phyloP scores from a whole-genome alignment of 805 yeast species.

The Candida ipomoeae region DNA sequence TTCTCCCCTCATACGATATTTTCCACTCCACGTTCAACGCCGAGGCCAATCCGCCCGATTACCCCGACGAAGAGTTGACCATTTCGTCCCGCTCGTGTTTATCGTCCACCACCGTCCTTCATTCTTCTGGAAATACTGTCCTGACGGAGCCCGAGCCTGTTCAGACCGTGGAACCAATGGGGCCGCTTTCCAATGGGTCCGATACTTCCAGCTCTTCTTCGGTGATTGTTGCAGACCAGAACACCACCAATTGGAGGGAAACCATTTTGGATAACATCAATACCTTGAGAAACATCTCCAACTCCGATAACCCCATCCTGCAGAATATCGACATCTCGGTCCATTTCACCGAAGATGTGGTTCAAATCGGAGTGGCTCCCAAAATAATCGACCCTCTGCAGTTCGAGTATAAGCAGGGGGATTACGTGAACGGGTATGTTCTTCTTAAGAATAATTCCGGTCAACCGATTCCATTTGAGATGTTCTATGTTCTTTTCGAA shows the following conservation, averaged over 20 bases:
- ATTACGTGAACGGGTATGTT: constrained; percentile 55
- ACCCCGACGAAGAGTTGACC: constrained; percentile 12
- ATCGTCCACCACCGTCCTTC: background rate
- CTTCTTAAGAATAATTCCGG: constrained; percentile 36
- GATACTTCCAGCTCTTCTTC: background rate
- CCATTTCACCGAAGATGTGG: constrained; percentile 33
- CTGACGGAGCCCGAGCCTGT: background rate
- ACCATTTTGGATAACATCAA: constrained; percentile 37
- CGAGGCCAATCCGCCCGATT: constrained; percentile 14
- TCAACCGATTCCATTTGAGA: constrained; percentile 51
- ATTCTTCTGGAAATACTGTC: background rate
- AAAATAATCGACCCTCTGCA: constrained; percentile 26
- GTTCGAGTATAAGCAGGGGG: constrained; percentile 63
- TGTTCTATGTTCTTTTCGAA: constrained; percentile 57
- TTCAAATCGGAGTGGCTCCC: constrained; percentile 25
- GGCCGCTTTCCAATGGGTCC: background rate
- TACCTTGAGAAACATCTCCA: constrained; percentile 29
- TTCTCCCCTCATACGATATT: constrained; percentile 39
- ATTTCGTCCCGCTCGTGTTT: background rate
- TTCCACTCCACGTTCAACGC: constrained; percentile 19
- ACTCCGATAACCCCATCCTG: constrained; percentile 24
- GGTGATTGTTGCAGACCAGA: constrained; percentile 34
- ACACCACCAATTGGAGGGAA: constrained; percentile 30
- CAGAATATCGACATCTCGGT: constrained; percentile 25
- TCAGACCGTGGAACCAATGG: background rate